These are phyloP conservation scores for Diplogelasinospora grovesii DNA, from an alignment of 495 filamentous ascomycete species.

Conservation along the genomic window DNA sequence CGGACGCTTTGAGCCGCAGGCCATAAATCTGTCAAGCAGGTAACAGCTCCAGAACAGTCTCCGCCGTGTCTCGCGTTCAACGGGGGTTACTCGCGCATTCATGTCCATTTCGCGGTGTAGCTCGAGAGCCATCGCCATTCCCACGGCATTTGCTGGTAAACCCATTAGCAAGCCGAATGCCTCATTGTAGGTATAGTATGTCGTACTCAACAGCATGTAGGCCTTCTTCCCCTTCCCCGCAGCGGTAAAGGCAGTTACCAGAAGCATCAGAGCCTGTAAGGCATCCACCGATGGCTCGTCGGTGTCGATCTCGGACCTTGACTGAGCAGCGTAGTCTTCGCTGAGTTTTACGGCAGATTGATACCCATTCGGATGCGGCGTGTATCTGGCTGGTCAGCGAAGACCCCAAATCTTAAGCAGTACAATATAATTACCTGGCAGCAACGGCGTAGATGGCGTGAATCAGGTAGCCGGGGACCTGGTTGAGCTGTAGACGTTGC, in stretches of 20 bases:
- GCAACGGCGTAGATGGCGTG: slow-evolving; percentile 70
- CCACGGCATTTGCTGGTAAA: slow-evolving; percentile 60
- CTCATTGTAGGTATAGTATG: too few relatives aligned
- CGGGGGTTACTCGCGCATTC: slow-evolving; percentile 46
- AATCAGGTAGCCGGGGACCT: slow-evolving; percentile 55
- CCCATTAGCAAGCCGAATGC: neutral
- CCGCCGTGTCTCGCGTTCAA: slow-evolving; percentile 66
- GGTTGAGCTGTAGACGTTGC: slow-evolving; percentile 58
- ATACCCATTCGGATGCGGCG: slow-evolving; percentile 52
- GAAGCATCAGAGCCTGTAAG: slow-evolving; percentile 67
- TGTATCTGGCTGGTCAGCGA: slow-evolving; percentile 48
- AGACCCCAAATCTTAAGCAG: neutral
- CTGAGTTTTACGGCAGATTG: slow-evolving; percentile 53
- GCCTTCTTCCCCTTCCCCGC: slow-evolving; percentile 75
- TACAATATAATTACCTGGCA: slow-evolving; percentile 43
- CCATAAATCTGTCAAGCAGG: slow-evolving; percentile 70
- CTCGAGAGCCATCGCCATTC: slow-evolving; percentile 73
- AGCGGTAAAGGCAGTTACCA: slow-evolving; percentile 67
- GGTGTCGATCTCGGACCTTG: slow-evolving; percentile 62
- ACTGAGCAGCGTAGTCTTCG: slow-evolving; percentile 60
- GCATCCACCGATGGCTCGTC: slow-evolving; percentile 73
- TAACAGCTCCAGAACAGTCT: slow-evolving; percentile 81
- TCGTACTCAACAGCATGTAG: slow-evolving; percentile 74
- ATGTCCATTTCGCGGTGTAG: slow-evolving; percentile 63
- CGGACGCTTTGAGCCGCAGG: slow-evolving; percentile 71